Conservation (phyloP, 2,329 filamentous ascomycete genomes). For the Xylariaceae sp. region DNA sequence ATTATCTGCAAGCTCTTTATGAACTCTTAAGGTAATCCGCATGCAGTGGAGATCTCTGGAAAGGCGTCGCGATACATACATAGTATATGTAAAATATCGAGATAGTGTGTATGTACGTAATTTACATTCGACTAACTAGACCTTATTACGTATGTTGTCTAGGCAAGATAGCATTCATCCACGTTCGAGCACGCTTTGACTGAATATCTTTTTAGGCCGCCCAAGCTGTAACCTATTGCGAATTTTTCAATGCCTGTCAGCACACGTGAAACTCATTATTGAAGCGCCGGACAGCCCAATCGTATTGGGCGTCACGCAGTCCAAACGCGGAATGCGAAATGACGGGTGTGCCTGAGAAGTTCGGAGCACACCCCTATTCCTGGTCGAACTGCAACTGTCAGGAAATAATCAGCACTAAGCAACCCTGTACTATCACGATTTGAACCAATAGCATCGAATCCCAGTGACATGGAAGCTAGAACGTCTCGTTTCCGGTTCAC, state of each 20-base stretch:
- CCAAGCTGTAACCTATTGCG: background rate
- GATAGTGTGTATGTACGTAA: too few relatives aligned
- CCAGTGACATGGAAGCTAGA: constrained; percentile 26
- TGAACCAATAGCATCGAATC: constrained; percentile 27
- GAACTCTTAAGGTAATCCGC: background rate
- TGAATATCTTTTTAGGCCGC: background rate
- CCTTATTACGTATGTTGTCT: background rate
- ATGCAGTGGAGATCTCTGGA: background rate
- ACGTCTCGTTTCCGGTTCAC: constrained; percentile 16
- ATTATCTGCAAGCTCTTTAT: background rate
- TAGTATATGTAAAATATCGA: too few relatives aligned
- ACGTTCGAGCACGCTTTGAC: background rate
- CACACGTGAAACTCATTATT: background rate
- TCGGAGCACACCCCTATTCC: background rate
- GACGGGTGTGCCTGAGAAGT: background rate
- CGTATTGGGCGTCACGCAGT: background rate
- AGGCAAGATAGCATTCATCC: background rate
- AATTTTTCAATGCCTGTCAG: background rate
- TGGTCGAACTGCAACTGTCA: background rate
- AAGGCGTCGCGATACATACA: background rate
- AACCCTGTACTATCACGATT: background rate
- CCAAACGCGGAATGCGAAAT: background rate
- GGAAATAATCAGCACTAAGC: background rate
- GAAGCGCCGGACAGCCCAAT: background rate
- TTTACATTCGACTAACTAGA: too few relatives aligned